phyloP scores from a whole-genome alignment of 2,329 filamentous ascomycete species.

The Leptosphaerulina australis region DNA sequence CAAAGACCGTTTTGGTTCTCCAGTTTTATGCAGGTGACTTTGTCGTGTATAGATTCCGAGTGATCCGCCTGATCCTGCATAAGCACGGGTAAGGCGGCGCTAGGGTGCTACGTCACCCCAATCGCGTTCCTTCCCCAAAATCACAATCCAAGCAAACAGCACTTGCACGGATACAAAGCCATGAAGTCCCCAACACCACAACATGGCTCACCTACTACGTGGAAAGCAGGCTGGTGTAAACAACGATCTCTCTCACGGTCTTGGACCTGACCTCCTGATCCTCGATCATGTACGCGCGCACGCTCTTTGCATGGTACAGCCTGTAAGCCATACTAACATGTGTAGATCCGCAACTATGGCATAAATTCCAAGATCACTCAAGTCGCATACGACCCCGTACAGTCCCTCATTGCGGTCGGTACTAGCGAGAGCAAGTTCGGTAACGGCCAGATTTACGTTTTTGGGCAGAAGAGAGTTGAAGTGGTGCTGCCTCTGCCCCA shows the following conservation, averaged over 20 bases:
- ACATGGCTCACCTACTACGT: slow-evolving; percentile 85
- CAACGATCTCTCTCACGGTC: slow-evolving; percentile 83
- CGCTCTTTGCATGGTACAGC: slow-evolving; percentile 21
- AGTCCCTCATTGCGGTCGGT: slow-evolving; percentile 89
- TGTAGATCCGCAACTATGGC: slow-evolving; percentile 52
- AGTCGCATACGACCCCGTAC: slow-evolving; percentile 89
- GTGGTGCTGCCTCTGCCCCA: slow-evolving; percentile 74
- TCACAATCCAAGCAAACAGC: slow-evolving; percentile 21
- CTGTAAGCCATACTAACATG: slow-evolving; percentile 25
- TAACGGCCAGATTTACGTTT: slow-evolving; percentile 84
- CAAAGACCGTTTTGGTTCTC: background rate
- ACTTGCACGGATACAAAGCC: slow-evolving; percentile 27
- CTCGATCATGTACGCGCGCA: slow-evolving; percentile 72
- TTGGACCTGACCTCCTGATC: slow-evolving; percentile 77
- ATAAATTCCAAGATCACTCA: slow-evolving; percentile 72
- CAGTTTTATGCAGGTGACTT: background rate
- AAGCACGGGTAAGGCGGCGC: slow-evolving; percentile 15
- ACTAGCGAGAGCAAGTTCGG: slow-evolving; percentile 88
- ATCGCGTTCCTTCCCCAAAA: slow-evolving; percentile 16
- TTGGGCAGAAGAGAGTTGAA: slow-evolving; percentile 80
- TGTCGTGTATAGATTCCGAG: slow-evolving; percentile 8
- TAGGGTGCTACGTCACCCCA: slow-evolving; percentile 21
- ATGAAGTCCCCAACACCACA: slow-evolving; percentile 38
- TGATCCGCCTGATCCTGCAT: slow-evolving; percentile 30
- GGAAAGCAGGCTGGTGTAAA: slow-evolving; percentile 93